A percentile compares a stretch with the other conserved stretches of the same genome.
phyloP scores from a whole-genome alignment of 2,329 filamentous ascomycete genomes.

The Calycina herbarum region DNA sequence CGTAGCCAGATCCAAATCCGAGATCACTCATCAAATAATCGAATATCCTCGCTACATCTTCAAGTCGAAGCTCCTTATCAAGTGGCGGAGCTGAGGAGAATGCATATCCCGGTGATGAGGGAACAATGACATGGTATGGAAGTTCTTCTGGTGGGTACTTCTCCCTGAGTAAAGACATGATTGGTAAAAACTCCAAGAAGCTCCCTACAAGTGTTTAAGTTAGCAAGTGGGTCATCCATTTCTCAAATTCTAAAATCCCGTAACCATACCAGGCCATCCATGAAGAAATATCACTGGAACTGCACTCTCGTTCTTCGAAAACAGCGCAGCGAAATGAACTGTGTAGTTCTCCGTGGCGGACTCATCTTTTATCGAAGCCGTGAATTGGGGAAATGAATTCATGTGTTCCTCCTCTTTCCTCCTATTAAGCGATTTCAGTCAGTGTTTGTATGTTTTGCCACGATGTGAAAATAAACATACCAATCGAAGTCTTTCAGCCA shows the following conservation, averaged over 20 bases:
- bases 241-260: background rate
- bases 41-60: constrained; percentile 23
- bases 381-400: background rate
- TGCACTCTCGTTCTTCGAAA: background rate
- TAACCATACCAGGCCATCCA: background rate
- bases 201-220: background rate
- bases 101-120: constrained; percentile 26
- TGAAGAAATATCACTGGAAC: background rate
- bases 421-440: background rate
- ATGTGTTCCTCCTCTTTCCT: background rate
- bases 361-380: background rate
- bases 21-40: constrained; percentile 17
- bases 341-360: background rate
- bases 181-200: constrained; percentile 56
- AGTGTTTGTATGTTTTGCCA: background rate
- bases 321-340: background rate
- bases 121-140: constrained; percentile 29
- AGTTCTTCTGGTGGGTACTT: constrained; percentile 48
- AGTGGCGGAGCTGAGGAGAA: constrained; percentile 26
- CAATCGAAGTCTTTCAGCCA: background rate
- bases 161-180: constrained; percentile 47
- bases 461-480: background rate
- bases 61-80: constrained; percentile 38
- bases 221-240: background rate
- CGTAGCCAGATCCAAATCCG: constrained; percentile 20